Evolutionary conservation across 176 grass and related monocot species (phyloP).

Genomic region (Bothriochloa decipiens): DNA sequence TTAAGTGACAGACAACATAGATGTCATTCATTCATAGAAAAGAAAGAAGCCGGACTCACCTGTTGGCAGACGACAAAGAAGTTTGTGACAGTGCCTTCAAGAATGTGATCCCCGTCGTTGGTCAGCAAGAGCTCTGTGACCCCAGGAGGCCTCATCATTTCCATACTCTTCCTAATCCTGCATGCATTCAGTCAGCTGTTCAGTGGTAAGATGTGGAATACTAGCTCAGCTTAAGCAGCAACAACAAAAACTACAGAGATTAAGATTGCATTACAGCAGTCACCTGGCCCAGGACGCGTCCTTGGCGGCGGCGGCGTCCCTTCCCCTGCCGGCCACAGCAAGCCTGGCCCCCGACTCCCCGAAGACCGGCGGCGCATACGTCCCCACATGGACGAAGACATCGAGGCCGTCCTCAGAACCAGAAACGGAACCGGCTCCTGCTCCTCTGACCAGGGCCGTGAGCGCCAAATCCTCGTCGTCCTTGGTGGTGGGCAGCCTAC

Average conservation of each 20-base stretch:
- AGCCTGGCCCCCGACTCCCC: background rate
- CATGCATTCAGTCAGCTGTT: too few species aligned
- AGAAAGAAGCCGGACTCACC: constrained; percentile 25
- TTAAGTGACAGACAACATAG: background rate
- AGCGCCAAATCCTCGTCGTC: constrained; percentile 60
- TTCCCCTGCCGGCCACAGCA: constrained; percentile 63
- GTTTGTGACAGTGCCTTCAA: constrained; percentile 84
- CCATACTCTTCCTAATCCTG: constrained; percentile 5
- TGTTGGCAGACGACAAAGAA: constrained; percentile 79
- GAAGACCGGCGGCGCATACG: too few species aligned
- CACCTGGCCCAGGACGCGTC: constrained; percentile 75
- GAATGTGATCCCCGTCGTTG: constrained; percentile 77
- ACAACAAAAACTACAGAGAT: too few species aligned
- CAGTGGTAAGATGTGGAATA: too few species aligned
- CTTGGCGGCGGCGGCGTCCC: constrained; percentile 66
- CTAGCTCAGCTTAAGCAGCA: too few species aligned
- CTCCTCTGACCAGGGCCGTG: constrained; percentile 57
- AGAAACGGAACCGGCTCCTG: background rate
- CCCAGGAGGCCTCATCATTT: constrained; percentile 76
- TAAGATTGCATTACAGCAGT: background rate
- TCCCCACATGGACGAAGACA: constrained; percentile 73
- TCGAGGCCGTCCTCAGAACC: constrained; percentile 27
- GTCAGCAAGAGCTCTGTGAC: constrained; percentile 75
- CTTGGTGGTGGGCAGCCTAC: background rate
- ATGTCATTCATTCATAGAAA: background rate